Evolutionary conservation across 140 eudicot genomes (phyloP).

Genomic region (Ambrosia hybrid): DNA sequence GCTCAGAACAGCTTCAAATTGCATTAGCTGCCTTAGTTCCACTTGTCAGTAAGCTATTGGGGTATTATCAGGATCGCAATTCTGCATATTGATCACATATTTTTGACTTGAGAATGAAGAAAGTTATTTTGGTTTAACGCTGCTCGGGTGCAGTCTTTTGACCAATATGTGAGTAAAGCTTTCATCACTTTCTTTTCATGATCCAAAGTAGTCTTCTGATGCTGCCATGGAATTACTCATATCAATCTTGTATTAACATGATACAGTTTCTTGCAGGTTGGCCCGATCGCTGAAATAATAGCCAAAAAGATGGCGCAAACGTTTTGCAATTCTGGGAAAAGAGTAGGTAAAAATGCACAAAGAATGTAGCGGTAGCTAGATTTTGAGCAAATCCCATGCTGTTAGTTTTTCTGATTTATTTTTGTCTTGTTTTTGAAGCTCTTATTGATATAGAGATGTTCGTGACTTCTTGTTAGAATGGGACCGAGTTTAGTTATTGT

Average conservation of each 20-base stretch:
- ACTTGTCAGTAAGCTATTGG: slow-evolving; percentile 59
- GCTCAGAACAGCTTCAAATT: slow-evolving; percentile 89
- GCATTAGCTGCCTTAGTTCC: slow-evolving; percentile 75
- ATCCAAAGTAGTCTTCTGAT: too few species aligned
- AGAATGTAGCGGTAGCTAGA: slow-evolving; percentile 39
- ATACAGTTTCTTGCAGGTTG: slow-evolving; percentile 29
- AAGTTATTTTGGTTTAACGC: slow-evolving; percentile 25
- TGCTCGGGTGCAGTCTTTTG: slow-evolving; percentile 25
- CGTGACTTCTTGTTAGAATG: slow-evolving; percentile 19
- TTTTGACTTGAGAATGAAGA: slow-evolving; percentile 29
- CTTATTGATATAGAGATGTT: slow-evolving; percentile 29
- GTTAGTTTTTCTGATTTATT: slow-evolving; percentile 7
- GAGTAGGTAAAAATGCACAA: slow-evolving; percentile 37
- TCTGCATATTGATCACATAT: slow-evolving; percentile 39
- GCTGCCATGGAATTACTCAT: too few species aligned
- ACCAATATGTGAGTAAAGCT: slow-evolving; percentile 33
- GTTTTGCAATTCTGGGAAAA: slow-evolving; percentile 25
- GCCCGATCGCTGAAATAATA: slow-evolving; percentile 23
- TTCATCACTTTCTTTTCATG: not conserved
- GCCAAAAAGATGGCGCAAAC: slow-evolving; percentile 29
- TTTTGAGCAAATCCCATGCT: slow-evolving; percentile 23
- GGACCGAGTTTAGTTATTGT: slow-evolving; percentile 30
- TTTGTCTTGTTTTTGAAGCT: slow-evolving; percentile 2
- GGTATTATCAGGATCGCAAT: slow-evolving; percentile 56
- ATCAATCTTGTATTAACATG: slow-evolving; percentile 5